phyloP scores from a whole-genome alignment of 192 early-diverging fungal genomes.

The Tieghemiomyces parasiticus region DNA sequence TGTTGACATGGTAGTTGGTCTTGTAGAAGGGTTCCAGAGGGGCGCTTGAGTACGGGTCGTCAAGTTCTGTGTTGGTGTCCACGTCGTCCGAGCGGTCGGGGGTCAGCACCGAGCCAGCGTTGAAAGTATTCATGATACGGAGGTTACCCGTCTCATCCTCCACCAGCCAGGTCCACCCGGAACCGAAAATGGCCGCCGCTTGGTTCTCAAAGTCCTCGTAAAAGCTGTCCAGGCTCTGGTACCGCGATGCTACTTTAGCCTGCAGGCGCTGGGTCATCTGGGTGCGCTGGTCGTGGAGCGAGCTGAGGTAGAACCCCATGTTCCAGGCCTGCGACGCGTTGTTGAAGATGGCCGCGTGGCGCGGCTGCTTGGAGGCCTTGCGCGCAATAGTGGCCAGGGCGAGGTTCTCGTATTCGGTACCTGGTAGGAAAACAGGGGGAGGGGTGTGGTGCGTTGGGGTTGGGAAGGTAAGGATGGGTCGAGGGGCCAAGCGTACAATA shows the following conservation, averaged over 20 bases:
- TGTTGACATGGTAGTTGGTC: constrained; percentile 6
- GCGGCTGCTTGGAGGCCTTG: constrained; percentile 18
- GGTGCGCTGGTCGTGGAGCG: constrained; percentile 12
- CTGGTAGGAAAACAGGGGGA: background rate
- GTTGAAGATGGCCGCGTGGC: constrained; percentile 21
- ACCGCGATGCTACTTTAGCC: constrained; percentile 19
- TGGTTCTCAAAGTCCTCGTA: constrained; percentile 16
- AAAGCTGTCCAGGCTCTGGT: constrained; percentile 25
- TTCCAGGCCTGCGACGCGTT: constrained; percentile 36
- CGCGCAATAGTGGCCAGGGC: constrained; percentile 19
- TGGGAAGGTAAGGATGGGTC: too few species aligned
- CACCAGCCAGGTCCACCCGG: constrained; percentile 36
- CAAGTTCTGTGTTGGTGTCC: background rate
- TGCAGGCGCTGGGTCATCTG: constrained; percentile 15
- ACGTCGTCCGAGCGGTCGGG: background rate
- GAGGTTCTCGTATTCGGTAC: constrained; percentile 22
- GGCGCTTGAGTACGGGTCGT: background rate
- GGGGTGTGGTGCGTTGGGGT: too few species aligned
- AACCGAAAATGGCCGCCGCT: constrained; percentile 29
- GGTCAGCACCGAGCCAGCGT: constrained; percentile 13
- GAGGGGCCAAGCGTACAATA: too few species aligned
- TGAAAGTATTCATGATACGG: constrained; percentile 30
- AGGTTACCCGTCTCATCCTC: constrained; percentile 19
- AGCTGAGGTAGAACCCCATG: constrained; percentile 29
- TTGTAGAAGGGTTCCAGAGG: constrained; percentile 1